phyloP scores from a whole-genome alignment of 306 rosid species.

The Glycine tomentella region DNA sequence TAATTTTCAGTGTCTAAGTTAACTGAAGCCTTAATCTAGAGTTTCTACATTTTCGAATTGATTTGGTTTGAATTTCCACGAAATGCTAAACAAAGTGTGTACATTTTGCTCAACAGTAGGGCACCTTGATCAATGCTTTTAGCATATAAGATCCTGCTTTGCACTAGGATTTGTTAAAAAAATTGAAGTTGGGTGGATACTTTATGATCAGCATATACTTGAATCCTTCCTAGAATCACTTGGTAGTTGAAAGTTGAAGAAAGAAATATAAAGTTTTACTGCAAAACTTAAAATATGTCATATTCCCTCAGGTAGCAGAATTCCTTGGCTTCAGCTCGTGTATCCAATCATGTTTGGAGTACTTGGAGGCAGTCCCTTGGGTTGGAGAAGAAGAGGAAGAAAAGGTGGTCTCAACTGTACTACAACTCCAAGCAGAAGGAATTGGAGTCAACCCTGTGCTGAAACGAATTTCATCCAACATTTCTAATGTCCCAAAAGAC shows the following conservation, averaged over 20 bases:
- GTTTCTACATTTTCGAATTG: not conserved
- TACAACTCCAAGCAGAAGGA: slow-evolving; percentile 84
- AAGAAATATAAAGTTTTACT: not conserved
- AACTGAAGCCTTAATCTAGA: not conserved
- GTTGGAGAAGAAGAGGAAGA: slow-evolving; percentile 97
- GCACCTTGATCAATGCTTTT: not conserved
- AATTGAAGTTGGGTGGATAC: not conserved
- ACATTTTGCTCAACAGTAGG: slow-evolving; percentile 9
- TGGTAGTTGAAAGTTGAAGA: not conserved
- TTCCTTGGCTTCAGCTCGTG: slow-evolving; percentile 80
- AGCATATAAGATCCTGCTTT: slow-evolving; percentile 27
- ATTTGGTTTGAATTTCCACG: slow-evolving; percentile 11
- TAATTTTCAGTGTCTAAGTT: slow-evolving; percentile 8
- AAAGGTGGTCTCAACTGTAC: slow-evolving; percentile 81
- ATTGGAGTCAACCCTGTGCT: slow-evolving; percentile 80
- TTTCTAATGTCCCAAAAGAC: slow-evolving; percentile 72
- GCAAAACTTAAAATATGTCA: slow-evolving; percentile 29
- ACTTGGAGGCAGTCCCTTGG: slow-evolving; percentile 97
- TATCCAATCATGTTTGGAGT: slow-evolving; percentile 85
- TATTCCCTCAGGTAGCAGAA: slow-evolving; percentile 78
- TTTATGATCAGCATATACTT: slow-evolving; percentile 8
- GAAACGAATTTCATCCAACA: slow-evolving; percentile 82
- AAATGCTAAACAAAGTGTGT: not conserved
- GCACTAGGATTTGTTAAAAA: not conserved
- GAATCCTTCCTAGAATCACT: not conserved